These are phyloP conservation scores for Sordaria brevicollis DNA, from an alignment of 495 filamentous ascomycete genomes.

Conservation along the genomic window DNA sequence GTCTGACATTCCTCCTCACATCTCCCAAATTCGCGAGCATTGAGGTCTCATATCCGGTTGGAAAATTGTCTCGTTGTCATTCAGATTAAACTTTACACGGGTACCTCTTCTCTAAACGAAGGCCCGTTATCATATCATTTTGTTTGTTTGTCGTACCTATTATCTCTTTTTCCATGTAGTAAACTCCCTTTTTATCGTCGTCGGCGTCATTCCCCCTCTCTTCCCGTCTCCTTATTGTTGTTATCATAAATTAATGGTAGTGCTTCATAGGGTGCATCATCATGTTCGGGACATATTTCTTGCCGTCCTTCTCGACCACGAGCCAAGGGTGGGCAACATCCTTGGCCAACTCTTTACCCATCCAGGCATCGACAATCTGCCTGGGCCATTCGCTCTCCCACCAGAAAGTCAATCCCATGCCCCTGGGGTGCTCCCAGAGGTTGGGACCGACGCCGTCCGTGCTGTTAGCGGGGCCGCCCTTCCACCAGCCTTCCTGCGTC, in stretches of 20 bases:
- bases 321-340: slow-evolving; percentile 14
- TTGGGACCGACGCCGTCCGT: slow-evolving; percentile 16
- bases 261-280: slow-evolving; percentile 26
- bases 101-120: too few species aligned
- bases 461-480: slow-evolving; percentile 21
- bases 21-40: too few species aligned
- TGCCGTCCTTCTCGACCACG: slow-evolving; percentile 10
- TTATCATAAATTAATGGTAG: neutral
- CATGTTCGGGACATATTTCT: slow-evolving; percentile 20
- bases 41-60: too few species aligned
- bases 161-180: too few species aligned
- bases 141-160: too few species aligned
- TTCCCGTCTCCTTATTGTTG: too few species aligned
- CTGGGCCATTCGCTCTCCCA: slow-evolving; percentile 22
- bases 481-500: slow-evolving; percentile 19
- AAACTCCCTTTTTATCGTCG: neutral
- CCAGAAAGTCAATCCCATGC: slow-evolving; percentile 20
- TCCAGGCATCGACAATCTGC: slow-evolving; percentile 15
- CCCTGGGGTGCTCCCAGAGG: slow-evolving; percentile 12
- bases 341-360: slow-evolving; percentile 5
- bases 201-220: neutral
- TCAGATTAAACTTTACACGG: too few species aligned
- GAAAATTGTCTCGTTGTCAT: too few species aligned
- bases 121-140: too few species aligned
- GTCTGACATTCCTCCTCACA: too few species aligned